These are phyloP conservation scores for Cutaneotrichosporon sp. DNA, from an alignment of 1,284 basidiomycete genomes.

Conservation along the genomic window DNA sequence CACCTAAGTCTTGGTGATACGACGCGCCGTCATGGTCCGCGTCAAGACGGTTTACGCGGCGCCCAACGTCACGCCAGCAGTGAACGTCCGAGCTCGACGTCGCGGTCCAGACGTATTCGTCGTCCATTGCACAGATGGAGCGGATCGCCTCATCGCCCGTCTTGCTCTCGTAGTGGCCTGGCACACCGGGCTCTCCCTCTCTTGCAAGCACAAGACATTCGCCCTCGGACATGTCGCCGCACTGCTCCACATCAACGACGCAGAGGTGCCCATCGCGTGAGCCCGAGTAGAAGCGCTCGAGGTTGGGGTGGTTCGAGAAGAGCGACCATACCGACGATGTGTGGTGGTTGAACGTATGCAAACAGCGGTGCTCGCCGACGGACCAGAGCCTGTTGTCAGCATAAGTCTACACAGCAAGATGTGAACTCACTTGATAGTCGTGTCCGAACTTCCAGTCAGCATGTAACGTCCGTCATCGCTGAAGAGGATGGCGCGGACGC, in stretches of 20 bases:
- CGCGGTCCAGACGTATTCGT: conserved; percentile 87
- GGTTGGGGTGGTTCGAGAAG: conserved; percentile 77
- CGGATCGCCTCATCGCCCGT: conserved; percentile 69
- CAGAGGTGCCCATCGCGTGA: conserved; percentile 87
- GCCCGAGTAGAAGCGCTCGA: conserved; percentile 94
- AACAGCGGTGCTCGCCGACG: conserved; percentile 77
- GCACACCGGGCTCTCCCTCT: conserved; percentile 54
- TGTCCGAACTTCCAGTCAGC: conserved; percentile 84
- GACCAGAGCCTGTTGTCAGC: conserved; percentile 81
- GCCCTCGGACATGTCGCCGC: conserved; percentile 76
- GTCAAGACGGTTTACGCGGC: conserved; percentile 62
- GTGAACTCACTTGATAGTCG: conserved; percentile 56
- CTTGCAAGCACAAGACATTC: conserved; percentile 82
- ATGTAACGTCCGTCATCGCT: conserved; percentile 88
- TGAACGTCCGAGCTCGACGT: conserved; percentile 75
- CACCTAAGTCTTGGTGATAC: conserved; percentile 19
- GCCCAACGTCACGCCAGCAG: conserved; percentile 68
- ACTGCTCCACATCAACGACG: conserved; percentile 82
- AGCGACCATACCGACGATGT: conserved; percentile 94
- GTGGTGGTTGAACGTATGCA: conserved; percentile 96
- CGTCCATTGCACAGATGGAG: conserved; percentile 79
- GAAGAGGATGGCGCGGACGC: conserved; percentile 83
- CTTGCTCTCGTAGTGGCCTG: conserved; percentile 42
- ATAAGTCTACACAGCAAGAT: not conserved
- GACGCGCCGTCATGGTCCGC: conserved; percentile 45